These are phyloP conservation scores for Wallacemonas collosoma DNA, from an alignment of 208 protist species.

Conservation along the genomic window DNA sequence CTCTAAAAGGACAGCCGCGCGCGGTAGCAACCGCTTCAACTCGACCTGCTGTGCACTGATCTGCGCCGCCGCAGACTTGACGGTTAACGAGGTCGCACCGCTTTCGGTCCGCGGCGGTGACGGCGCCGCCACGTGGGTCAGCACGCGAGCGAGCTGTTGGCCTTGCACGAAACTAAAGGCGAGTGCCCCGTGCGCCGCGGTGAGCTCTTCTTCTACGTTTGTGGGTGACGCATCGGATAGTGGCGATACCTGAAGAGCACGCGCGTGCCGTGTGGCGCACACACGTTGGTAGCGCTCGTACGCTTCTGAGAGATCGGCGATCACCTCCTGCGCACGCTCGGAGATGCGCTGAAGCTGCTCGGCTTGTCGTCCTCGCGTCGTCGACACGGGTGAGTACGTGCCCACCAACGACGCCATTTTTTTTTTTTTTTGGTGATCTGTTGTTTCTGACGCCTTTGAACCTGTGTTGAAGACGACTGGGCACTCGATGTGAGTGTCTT, in stretches of 20 bases:
- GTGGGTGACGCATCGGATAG: no score
- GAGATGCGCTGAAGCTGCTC: not conserved
- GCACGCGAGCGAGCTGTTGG: slow-evolving; percentile 38
- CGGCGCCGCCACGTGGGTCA: slow-evolving; percentile 36
- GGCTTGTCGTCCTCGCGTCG: no score
- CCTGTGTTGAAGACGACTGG: no score
- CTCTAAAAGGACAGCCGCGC: slow-evolving; percentile 45
- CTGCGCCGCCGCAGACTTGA: not conserved
- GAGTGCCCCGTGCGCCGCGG: slow-evolving; percentile 49
- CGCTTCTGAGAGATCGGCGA: not conserved
- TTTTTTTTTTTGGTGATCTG: not conserved
- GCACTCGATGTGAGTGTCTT: no score
- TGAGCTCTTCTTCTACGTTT: slow-evolving; percentile 22
- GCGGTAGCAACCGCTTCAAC: slow-evolving; percentile 49
- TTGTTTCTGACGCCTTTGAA: no score
- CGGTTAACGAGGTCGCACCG: slow-evolving; percentile 11
- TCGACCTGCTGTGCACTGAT: slow-evolving; percentile 42
- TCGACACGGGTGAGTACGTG: no score
- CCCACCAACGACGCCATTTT: not conserved
- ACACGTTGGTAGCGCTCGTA: slow-evolving; percentile 1
- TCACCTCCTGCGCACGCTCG: slow-evolving; percentile 4
- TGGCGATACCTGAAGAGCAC: not conserved
- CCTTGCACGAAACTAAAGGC: slow-evolving; percentile 46
- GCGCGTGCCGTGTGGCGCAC: not conserved
- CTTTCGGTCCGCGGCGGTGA: slow-evolving; percentile 24